Evolutionary conservation across 176 grass and related monocot genomes (phyloP).

Genomic region (Avena sativa): DNA sequence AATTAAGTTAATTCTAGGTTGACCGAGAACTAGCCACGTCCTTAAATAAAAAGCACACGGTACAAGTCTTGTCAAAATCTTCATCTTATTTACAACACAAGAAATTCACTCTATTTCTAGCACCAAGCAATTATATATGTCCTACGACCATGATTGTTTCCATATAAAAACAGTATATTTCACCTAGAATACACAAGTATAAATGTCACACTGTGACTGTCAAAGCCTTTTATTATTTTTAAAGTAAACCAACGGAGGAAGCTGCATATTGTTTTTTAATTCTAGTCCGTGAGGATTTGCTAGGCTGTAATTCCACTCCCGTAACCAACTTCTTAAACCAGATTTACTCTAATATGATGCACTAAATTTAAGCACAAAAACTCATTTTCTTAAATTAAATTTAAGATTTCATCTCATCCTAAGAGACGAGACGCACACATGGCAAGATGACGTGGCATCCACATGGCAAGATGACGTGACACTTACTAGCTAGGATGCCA

Average conservation of each 20-base stretch:
- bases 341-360: not conserved
- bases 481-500: not conserved
- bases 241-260: not conserved
- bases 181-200: not conserved
- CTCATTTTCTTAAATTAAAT: not conserved
- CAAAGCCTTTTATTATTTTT: not conserved
- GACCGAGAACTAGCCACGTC: too few relatives aligned
- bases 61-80: too few relatives aligned
- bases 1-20: too few relatives aligned
- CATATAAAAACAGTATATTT: not conserved
- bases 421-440: not conserved
- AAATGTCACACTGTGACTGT: not conserved
- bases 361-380: not conserved
- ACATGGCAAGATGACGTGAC: too few relatives aligned
- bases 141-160: not conserved
- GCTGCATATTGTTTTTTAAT: not conserved
- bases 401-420: not conserved
- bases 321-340: not conserved
- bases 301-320: not conserved
- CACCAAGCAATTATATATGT: not conserved
- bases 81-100: not conserved
- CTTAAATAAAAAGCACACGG: too few relatives aligned
- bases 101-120: not conserved
- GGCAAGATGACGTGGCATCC: too few relatives aligned
- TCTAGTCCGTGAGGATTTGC: not conserved